These are phyloP conservation scores for Venturia effusa DNA, from an alignment of 2,329 filamentous ascomycete species.

Conservation along the genomic window DNA sequence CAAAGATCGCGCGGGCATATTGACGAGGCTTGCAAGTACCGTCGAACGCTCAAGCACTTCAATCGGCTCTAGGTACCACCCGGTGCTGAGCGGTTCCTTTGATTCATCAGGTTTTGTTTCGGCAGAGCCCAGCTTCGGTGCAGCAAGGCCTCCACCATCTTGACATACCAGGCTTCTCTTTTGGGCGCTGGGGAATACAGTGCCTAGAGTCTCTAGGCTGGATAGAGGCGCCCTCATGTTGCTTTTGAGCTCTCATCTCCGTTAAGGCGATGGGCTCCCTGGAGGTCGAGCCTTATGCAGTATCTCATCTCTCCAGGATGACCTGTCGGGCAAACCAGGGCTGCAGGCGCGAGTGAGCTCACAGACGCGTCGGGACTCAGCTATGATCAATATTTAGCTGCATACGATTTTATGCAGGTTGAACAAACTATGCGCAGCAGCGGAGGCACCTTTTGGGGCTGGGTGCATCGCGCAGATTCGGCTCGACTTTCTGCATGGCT, in stretches of 20 bases:
- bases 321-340: not conserved
- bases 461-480: constrained; percentile 1
- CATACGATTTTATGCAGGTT: constrained; percentile 6
- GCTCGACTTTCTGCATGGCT: constrained; percentile 3
- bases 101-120: not conserved
- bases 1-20: not conserved
- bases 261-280: not conserved
- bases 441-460: constrained; percentile 8
- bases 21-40: not conserved
- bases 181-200: not conserved
- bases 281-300: not conserved
- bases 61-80: not conserved
- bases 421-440: constrained; percentile 2
- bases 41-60: not conserved
- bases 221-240: not conserved
- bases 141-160: not conserved
- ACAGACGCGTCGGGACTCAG: constrained; percentile 8
- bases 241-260: constrained; percentile 2
- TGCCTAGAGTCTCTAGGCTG: not conserved
- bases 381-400: constrained; percentile 7
- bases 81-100: not conserved
- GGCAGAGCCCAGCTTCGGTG: constrained; percentile 1
- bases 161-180: not conserved
- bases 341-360: not conserved
- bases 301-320: constrained; percentile 1